Percentiles rank a stretch among this genome's conserved stretches.
These are phyloP conservation scores for Hyphodiscus sp. DNA, from an alignment of 2,329 filamentous ascomycete genomes.

Conservation along the genomic window DNA sequence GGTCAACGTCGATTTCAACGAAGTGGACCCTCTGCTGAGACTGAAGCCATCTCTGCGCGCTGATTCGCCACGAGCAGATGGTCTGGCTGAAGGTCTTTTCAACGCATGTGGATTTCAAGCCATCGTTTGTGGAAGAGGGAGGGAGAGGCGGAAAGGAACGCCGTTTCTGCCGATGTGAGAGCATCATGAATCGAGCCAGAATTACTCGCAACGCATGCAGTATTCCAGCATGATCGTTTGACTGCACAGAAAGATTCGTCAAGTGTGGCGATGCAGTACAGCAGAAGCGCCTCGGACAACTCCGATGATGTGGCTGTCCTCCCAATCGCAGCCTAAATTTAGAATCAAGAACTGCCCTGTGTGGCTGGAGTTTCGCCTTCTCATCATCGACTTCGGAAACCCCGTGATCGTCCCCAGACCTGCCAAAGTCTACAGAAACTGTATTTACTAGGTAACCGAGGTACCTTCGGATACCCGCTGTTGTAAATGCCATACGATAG, in stretches of 20 bases:
- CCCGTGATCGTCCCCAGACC: conserved; percentile 3
- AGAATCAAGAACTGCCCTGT: not conserved
- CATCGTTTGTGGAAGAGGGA: not conserved
- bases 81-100: not conserved
- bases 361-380: not conserved
- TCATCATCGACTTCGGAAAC: not conserved
- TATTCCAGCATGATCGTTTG: conserved; percentile 6
- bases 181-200: not conserved
- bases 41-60: conserved; percentile 5
- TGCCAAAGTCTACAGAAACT: not conserved
- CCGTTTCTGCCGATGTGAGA: not conserved
- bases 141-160: too few species aligned
- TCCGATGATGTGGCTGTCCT: not conserved
- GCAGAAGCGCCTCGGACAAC: not conserved
- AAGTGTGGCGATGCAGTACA: conserved; percentile 1
- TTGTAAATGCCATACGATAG: not conserved
- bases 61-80: not conserved
- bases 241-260: not conserved
- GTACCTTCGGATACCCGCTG: too few species aligned
- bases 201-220: not conserved
- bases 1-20: conserved; percentile 16
- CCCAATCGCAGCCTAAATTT: not conserved
- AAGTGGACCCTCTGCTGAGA: conserved; percentile 12
- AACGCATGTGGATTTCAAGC: not conserved
- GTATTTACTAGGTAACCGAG: too few species aligned